phyloP scores from a whole-genome alignment of 495 filamentous ascomycete genomes.

The Annulohypoxylon nitens region DNA sequence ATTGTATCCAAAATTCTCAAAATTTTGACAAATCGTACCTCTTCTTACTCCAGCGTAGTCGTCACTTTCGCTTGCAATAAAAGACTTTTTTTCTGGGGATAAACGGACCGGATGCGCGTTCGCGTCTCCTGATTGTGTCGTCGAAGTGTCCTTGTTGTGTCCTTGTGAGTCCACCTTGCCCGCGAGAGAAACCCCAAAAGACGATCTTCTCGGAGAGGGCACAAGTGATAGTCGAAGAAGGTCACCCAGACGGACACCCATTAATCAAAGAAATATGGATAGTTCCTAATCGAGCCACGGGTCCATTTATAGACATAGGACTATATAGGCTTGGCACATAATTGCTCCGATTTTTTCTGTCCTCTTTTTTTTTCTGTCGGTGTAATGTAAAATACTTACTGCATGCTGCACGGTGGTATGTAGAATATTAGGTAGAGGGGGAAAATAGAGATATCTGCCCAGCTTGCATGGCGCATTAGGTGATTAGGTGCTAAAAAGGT shows the following conservation, averaged over 20 bases:
- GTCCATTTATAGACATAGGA: constrained; percentile 24
- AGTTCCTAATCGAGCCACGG: constrained; percentile 38
- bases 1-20: background rate
- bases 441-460: constrained; percentile 3
- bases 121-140: constrained; percentile 42
- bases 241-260: constrained; percentile 33
- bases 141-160: constrained; percentile 38
- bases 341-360: constrained; percentile 39
- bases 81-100: constrained; percentile 33
- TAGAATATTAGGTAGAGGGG: constrained; percentile 1
- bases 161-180: constrained; percentile 25
- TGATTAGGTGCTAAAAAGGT: background rate
- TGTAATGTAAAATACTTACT: constrained; percentile 23
- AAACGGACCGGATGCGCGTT: constrained; percentile 45
- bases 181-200: constrained; percentile 37
- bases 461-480: background rate
- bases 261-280: constrained; percentile 45
- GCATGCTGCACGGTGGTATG: background rate
- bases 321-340: constrained; percentile 44
- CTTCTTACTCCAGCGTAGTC: background rate
- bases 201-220: constrained; percentile 40
- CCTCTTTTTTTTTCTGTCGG: constrained; percentile 31
- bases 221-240: constrained; percentile 33
- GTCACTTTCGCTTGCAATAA: constrained; percentile 38
- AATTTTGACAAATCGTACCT: constrained; percentile 37